Evolutionary conservation across 2,329 filamentous ascomycete species (phyloP), one percentile per base, ranked within the genome.

Genomic region (Curvularia sp.): DNA sequence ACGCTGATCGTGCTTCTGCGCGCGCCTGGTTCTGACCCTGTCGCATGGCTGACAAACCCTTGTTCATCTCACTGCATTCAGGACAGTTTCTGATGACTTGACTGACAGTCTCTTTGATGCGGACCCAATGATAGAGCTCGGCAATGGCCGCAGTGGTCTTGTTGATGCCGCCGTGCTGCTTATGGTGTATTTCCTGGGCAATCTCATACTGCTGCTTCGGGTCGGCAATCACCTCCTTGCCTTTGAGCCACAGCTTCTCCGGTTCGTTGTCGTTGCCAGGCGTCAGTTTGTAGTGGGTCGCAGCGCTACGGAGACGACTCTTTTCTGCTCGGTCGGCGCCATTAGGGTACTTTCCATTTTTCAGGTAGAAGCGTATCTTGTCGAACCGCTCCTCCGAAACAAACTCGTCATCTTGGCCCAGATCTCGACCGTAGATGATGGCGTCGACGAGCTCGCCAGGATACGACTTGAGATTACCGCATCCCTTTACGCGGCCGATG

Each of bases 321-420:
- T 98, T 98, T 79, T 98, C 95, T 56, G 93, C 93, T 58, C 94
- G 87, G 82, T 97, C 93, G 74, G 94, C 93, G 62, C 93, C 94
- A 70, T 89, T 89, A 59, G 95, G 95, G 77, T 99, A 98, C 77
- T 93, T 92, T 73, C 89, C 90, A 77, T 93, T 92, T 80, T 96
- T 96, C 74, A 98, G 87, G 79, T 98, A 98, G 82, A 91, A 98
- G 73, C 93, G 90, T 76, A 98, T 98, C 83, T 97, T 97, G 83
- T 97, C 94, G 82, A 98, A 98, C 68, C 95, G 91, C 81, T 97
- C 93, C 82, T 97, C 93, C 77, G 90, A 93, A 70, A 94, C 89
- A 75, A 91, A 89, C 76, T 95, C 91, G 74, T 95, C 92, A 70
- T 92, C 89, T 36, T 79, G 79, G 53, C 80, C 80, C 2, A 84